Evolutionary conservation across 2,329 filamentous ascomycete species (phyloP).

Genomic region (Aspergillus sojae): DNA sequence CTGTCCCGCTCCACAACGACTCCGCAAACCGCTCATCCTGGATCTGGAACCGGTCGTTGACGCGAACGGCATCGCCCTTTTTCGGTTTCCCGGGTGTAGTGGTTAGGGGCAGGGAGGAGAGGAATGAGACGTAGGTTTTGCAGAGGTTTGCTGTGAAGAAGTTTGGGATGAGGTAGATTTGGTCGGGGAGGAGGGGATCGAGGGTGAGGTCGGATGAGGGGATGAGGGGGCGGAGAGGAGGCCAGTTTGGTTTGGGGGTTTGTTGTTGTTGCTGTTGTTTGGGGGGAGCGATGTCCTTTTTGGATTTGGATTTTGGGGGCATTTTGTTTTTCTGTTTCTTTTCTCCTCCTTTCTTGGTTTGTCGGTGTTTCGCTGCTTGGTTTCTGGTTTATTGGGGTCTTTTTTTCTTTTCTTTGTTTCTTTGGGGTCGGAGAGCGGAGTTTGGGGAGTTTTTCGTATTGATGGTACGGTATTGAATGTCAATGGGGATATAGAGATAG

Average conservation of each 20-base stretch:
- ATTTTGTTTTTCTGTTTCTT: conserved; percentile 13
- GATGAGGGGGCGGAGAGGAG: conserved; percentile 68
- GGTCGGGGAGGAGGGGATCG: conserved; percentile 60
- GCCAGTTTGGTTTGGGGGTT: conserved; percentile 63
- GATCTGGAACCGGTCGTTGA: conserved; percentile 88
- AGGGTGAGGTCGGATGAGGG: conserved; percentile 67
- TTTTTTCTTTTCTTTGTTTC: not conserved
- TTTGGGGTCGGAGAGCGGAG: not conserved
- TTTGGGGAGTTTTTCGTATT: not conserved
- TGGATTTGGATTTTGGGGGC: conserved; percentile 28
- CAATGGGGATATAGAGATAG: not conserved
- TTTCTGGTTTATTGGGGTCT: not conserved
- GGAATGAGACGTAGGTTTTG: conserved; percentile 73
- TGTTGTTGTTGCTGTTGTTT: not conserved
- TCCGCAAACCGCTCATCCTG: conserved; percentile 74
- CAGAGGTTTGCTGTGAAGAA: conserved; percentile 77
- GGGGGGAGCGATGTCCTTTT: conserved; percentile 18
- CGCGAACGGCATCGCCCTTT: conserved; percentile 76
- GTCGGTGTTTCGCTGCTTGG: not conserved
- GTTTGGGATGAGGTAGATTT: conserved; percentile 72
- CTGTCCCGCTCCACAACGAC: conserved; percentile 75
- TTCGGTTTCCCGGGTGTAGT: conserved; percentile 81
- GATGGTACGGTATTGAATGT: not conserved
- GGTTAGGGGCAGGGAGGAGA: conserved; percentile 68
- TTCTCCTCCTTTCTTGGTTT: not conserved